phyloP scores from a whole-genome alignment of 257 asterid species.

The Nicotiana tomentosiformis region DNA sequence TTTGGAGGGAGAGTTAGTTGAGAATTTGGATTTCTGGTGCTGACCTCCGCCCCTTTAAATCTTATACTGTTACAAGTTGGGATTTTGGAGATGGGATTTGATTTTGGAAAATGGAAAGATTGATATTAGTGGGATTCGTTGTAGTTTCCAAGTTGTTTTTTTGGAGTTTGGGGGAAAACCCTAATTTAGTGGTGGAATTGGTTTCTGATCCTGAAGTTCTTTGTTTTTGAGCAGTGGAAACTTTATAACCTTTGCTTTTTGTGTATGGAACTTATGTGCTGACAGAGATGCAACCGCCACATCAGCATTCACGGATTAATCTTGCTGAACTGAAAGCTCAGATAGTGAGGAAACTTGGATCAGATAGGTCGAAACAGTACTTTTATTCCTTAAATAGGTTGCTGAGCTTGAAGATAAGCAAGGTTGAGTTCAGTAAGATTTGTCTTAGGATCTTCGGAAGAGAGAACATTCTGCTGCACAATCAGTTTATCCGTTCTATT shows the following conservation, averaged over 20 bases:
- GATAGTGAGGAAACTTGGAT: conserved; percentile 58
- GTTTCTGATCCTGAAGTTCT: background rate
- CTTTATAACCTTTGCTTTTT: conserved; percentile 19
- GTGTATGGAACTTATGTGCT: conserved; percentile 31
- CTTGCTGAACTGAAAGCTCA: conserved; percentile 62
- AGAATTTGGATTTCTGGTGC: conserved; percentile 45
- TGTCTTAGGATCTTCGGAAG: conserved; percentile 55
- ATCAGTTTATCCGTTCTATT: conserved; percentile 56
- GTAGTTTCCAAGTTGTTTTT: conserved; percentile 22
- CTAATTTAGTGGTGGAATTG: conserved; percentile 21
- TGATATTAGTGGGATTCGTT: conserved; percentile 22
- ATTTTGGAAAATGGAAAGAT: conserved; percentile 20
- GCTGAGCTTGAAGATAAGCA: conserved; percentile 53
- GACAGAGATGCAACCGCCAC: conserved; percentile 61
- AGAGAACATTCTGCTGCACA: conserved; percentile 60
- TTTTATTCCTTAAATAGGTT: conserved; percentile 50
- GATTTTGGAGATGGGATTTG: conserved; percentile 34
- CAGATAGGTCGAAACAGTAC: conserved; percentile 58
- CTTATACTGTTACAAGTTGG: background rate
- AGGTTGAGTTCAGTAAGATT: conserved; percentile 56
- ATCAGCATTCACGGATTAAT: conserved; percentile 55
- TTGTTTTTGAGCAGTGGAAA: background rate
- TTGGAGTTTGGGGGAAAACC: conserved; percentile 40
- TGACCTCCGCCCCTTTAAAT: background rate
- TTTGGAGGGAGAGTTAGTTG: conserved; percentile 60